Evolutionary conservation across 495 filamentous ascomycete genomes (phyloP).

Genomic region (Extremus antarcticus): DNA sequence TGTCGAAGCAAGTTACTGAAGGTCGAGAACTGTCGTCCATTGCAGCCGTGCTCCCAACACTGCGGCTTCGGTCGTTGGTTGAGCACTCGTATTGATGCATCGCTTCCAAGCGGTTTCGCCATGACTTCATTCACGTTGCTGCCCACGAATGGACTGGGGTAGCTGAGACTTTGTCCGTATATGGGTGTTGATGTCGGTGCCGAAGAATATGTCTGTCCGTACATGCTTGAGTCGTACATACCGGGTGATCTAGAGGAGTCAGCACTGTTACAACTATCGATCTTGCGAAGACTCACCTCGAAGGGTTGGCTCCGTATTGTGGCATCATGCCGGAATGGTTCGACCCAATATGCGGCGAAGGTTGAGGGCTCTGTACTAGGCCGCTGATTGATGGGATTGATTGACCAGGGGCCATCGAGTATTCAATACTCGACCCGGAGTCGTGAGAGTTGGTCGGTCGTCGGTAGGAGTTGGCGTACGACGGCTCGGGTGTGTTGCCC

Average conservation of each 20-base stretch:
- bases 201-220: constrained; percentile 5
- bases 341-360: constrained; percentile 5
- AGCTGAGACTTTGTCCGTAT: constrained; percentile 6
- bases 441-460: constrained; percentile 15
- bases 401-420: constrained; percentile 2
- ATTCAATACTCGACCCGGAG: constrained; percentile 1
- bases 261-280: no score
- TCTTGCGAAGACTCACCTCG: no score
- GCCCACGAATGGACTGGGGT: constrained; percentile 12
- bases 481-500: not conserved
- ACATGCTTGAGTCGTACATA: constrained; percentile 5
- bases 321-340: not conserved
- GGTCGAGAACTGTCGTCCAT: constrained; percentile 85
- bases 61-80: constrained; percentile 75
- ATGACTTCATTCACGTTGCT: constrained; percentile 10
- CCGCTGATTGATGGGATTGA: constrained; percentile 18
- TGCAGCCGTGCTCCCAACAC: constrained; percentile 94
- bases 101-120: constrained; percentile 23
- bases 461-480: constrained; percentile 7
- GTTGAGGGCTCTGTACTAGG: constrained; percentile 12
- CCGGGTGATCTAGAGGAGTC: constrained; percentile 3
- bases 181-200: not conserved
- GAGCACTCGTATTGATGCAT: constrained; percentile 47
- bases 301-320: constrained; percentile 6
- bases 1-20: constrained; percentile 90